A percentile compares a stretch with the other conserved stretches of the same genome.
These are phyloP conservation scores for Trametes punicea DNA, from an alignment of 768 basidiomycete genomes.

Conservation along the genomic window DNA sequence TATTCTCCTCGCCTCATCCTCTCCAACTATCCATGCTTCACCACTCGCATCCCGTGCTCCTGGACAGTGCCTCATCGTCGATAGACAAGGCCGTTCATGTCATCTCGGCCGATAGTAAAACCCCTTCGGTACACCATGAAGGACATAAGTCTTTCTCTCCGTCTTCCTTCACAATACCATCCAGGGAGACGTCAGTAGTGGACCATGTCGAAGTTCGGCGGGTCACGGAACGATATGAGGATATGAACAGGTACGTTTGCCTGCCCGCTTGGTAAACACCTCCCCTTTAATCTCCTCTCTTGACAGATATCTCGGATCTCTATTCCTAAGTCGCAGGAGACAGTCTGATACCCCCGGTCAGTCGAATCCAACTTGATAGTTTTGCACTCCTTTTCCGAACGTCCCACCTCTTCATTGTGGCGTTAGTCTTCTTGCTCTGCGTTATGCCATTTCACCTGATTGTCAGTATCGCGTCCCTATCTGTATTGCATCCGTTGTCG, in stretches of 20 bases:
- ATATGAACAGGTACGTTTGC: conserved; percentile 53
- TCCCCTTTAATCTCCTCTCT: conserved; percentile 5
- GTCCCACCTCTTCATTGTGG: too few relatives aligned
- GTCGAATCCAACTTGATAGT: neutral
- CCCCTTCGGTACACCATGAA: neutral
- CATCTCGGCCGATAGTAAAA: neutral
- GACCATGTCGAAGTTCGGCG: conserved; percentile 40
- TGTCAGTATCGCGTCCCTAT: too few relatives aligned
- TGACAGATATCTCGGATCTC: conserved; percentile 55
- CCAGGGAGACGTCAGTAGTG: conserved; percentile 16
- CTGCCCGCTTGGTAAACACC: neutral
- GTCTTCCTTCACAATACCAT: conserved; percentile 9
- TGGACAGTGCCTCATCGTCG: neutral
- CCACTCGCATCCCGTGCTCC: neutral
- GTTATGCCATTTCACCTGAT: too few relatives aligned
- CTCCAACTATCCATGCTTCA: neutral
- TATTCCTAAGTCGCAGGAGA: conserved; percentile 60
- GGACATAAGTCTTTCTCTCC: neutral
- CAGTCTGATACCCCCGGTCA: neutral
- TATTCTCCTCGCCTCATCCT: conserved; percentile 32
- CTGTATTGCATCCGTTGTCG: too few relatives aligned
- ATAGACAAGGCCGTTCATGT: neutral
- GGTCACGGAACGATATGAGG: conserved; percentile 61
- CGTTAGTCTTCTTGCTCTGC: neutral
- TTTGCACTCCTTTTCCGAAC: neutral